Conservation (phyloP, 2,329 filamentous ascomycete genomes). For the Monilinia fructigena region DNA sequence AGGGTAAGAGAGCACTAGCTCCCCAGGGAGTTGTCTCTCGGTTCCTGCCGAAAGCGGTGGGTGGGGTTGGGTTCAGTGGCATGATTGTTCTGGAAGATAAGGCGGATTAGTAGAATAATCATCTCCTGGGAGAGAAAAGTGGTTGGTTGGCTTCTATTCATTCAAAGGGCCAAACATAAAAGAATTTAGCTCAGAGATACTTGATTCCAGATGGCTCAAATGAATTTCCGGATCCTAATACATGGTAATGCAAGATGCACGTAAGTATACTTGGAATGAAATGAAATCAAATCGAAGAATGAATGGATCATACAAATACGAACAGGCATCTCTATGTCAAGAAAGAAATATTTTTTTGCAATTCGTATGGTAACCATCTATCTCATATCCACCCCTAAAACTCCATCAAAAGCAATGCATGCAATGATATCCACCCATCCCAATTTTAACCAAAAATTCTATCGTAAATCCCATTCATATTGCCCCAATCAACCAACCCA, state of each 20-base stretch:
- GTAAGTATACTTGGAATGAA: not conserved
- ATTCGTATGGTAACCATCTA: conserved; percentile 1
- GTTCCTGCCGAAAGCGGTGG: too few relatives aligned
- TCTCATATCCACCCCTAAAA: conserved; percentile 9
- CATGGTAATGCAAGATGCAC: not conserved
- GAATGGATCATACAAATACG: not conserved
- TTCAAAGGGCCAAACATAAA: too few relatives aligned
- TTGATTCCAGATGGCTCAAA: not conserved
- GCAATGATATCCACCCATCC: conserved; percentile 12
- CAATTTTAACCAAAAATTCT: conserved; percentile 13
- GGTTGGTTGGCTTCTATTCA: too few relatives aligned
- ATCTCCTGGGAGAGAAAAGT: too few relatives aligned
- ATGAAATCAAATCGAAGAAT: too few relatives aligned
- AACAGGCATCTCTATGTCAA: not conserved
- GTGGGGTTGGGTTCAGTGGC: too few relatives aligned
- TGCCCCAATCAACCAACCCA: conserved; percentile 51
- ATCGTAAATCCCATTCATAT: conserved; percentile 13
- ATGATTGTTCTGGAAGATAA: too few relatives aligned
- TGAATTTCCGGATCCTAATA: not conserved
- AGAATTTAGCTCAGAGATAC: not conserved
- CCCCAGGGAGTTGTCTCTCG: too few relatives aligned
- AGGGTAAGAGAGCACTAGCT: too few relatives aligned
- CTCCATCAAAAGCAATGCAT: conserved; percentile 9
- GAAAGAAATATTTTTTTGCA: not conserved
- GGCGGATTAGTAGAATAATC: too few relatives aligned